Evolutionary conservation across 768 basidiomycete genomes (phyloP), one percentile per base, ranked within the genome.

Genomic region (Boletus subparvulus): DNA sequence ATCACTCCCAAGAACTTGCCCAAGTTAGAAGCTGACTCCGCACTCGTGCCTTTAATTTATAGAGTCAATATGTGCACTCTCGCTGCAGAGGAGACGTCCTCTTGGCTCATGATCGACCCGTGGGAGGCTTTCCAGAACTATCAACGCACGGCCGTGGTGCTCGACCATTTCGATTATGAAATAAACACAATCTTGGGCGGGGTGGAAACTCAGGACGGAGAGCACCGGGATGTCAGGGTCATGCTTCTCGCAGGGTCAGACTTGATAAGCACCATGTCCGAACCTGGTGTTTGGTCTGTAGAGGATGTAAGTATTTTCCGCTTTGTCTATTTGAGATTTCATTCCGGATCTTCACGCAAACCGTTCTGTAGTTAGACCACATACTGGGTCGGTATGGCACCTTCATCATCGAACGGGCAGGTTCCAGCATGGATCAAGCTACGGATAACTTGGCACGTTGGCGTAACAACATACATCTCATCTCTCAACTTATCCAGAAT

Each of bases 201-300:
- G 45, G 83, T 92, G 32, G 75, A 78, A 24, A 85, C 85, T 4
- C 80, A 83, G 62, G 87, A 88, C 69, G 88, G 90, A 50, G 83
- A 92, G 76, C 83, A 81, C 64, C 83, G 87, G 59, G 77, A 81
- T 67, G 87, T 91, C 61, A 87, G 87, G 60, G 81, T 98, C 62
- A 92, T 98, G 88, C 83, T 99, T 41, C 83, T 99, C 52, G 97
- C 97, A 6, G 97, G 97, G n/a, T 94, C 92, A 12, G 97, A 99
- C 75, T 79, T 99, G 65, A 98, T 98, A 73, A 86, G 92, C 66
- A 97, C 94, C 28, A 98, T 99, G 88, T 92, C 91, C 62, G 94
- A 98, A 75, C 97, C 97, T 28, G 96, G 97, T 17, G 96, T 99
- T 37, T 99, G 97, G 97, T 85, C 88, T 53, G 87, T 94, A 66